Conservation (phyloP, 495 filamentous ascomycete species). For the Tuber calosporum region DNA sequence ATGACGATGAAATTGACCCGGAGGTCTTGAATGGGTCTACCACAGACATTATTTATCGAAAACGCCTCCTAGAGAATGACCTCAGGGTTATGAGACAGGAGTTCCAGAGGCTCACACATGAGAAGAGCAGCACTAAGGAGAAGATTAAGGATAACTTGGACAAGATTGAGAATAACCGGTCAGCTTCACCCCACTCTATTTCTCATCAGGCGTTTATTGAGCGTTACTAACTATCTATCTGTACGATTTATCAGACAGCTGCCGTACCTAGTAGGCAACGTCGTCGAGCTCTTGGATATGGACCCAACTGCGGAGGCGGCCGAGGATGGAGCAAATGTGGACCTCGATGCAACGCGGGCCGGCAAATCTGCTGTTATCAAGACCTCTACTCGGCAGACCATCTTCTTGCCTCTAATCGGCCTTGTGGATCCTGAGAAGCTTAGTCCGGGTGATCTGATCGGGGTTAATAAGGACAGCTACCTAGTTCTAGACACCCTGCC, state of each 20-base stretch:
- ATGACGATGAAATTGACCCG: slow-evolving; percentile 75
- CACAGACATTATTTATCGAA: slow-evolving; percentile 80
- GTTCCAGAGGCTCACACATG: slow-evolving; percentile 84
- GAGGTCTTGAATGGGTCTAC: slow-evolving; percentile 87
- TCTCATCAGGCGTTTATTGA: slow-evolving; percentile 6
- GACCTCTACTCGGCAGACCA: slow-evolving; percentile 97
- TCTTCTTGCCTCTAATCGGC: slow-evolving; percentile 96
- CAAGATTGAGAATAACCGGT: slow-evolving; percentile 99
- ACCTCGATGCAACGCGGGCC: slow-evolving; percentile 91
- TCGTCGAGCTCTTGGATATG: slow-evolving; percentile 92
- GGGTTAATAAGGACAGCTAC: slow-evolving; percentile 99
- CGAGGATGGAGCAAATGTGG: slow-evolving; percentile 97
- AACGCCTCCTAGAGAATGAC: slow-evolving; percentile 90
- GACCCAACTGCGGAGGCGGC: slow-evolving; percentile 92
- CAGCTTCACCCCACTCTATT: slow-evolving; percentile 38
- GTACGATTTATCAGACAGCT: slow-evolving; percentile 61
- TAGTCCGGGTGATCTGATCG: slow-evolving; percentile 91
- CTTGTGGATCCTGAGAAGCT: slow-evolving; percentile 90
- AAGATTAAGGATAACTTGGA: slow-evolving; percentile 99
- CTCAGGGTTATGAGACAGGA: slow-evolving; percentile 98
- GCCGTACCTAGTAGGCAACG: slow-evolving; percentile 96
- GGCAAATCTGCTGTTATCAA: slow-evolving; percentile 99
- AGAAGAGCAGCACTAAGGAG: slow-evolving; percentile 89
- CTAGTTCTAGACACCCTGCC: slow-evolving; percentile 96
- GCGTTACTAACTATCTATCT: slow-evolving; percentile 7